Conservation (phyloP, 2,329 filamentous ascomycete genomes). For the Fusarium phyllophilum region DNA sequence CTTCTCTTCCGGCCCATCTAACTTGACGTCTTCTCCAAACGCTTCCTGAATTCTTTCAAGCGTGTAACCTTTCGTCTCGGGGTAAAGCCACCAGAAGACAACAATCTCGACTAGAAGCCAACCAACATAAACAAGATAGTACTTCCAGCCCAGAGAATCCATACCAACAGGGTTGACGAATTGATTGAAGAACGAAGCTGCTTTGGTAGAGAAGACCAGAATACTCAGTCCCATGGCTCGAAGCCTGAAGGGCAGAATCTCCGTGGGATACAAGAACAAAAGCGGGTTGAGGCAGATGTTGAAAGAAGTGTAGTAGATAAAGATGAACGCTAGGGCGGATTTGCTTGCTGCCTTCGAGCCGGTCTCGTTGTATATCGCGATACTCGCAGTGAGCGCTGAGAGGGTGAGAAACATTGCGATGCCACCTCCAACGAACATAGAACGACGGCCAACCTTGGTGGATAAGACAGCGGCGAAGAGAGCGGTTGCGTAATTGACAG, state of each 20-base stretch:
- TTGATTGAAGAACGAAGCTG: constrained; percentile 28
- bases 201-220: constrained; percentile 23
- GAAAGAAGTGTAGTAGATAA: constrained; percentile 29
- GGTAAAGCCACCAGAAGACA: constrained; percentile 54
- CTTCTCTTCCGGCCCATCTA: constrained; percentile 11
- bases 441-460: constrained; percentile 21
- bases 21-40: constrained; percentile 15
- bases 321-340: constrained; percentile 27
- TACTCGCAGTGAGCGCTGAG: constrained; percentile 20
- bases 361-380: constrained; percentile 24
- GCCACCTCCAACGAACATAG: constrained; percentile 23
- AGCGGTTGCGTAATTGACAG: constrained; percentile 19
- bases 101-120: constrained; percentile 37
- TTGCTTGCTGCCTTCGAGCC: constrained; percentile 23
- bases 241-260: constrained; percentile 28
- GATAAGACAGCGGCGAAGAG: constrained; percentile 10
- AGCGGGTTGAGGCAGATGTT: constrained; percentile 29
- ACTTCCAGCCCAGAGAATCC: constrained; percentile 32
- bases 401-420: constrained; percentile 28
- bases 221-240: constrained; percentile 27
- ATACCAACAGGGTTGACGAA: constrained; percentile 43
- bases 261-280: constrained; percentile 16
- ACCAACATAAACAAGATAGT: constrained; percentile 40
- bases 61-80: constrained; percentile 55
- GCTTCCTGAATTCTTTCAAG: constrained; percentile 25